Conservation (phyloP, 208 protist species). For the Leishmania lainsoni region DNA sequence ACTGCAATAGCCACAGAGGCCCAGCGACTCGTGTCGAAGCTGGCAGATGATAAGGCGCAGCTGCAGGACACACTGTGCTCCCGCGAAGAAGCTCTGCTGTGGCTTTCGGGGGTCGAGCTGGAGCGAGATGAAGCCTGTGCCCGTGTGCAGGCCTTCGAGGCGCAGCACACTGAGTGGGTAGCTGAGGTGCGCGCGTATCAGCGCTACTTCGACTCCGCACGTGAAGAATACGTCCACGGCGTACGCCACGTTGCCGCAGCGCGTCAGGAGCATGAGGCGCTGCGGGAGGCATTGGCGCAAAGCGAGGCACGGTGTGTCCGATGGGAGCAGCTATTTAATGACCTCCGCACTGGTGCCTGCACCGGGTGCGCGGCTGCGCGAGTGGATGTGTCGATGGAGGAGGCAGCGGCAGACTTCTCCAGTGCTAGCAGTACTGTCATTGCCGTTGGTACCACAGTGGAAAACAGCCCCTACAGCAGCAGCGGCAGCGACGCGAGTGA, state of each 20-base stretch:
- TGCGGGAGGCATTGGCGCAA: slow-evolving; percentile 30
- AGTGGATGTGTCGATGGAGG: background rate
- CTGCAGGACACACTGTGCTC: slow-evolving; percentile 6
- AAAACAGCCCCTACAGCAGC: background rate
- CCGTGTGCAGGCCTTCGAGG: slow-evolving; percentile 24
- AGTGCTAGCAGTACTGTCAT: background rate
- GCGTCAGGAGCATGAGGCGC: slow-evolving; percentile 28
- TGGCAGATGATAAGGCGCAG: slow-evolving; percentile 27
- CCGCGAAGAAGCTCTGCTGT: slow-evolving; percentile 19
- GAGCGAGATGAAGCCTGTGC: slow-evolving; percentile 27
- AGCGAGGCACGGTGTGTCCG: slow-evolving; percentile 17
- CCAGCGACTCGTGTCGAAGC: slow-evolving; percentile 9
- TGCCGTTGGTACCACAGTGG: background rate
- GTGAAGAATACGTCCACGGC: slow-evolving; percentile 9
- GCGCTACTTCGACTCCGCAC: slow-evolving; percentile 9
- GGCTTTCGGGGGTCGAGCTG: slow-evolving; percentile 16
- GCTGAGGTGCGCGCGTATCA: background rate
- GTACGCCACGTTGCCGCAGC: slow-evolving; percentile 17
- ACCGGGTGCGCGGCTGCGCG: background rate
- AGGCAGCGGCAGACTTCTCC: background rate
- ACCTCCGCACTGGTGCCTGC: background rate
- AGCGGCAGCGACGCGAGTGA: background rate
- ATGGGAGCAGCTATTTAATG: slow-evolving; percentile 33
- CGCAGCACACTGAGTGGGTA: slow-evolving; percentile 12
- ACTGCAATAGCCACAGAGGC: slow-evolving; percentile 8